Percentiles rank a stretch among this genome's conserved stretches.
Conservation (phyloP, 2,329 filamentous ascomycete genomes). For the Chaetomiaceae sp. region DNA sequence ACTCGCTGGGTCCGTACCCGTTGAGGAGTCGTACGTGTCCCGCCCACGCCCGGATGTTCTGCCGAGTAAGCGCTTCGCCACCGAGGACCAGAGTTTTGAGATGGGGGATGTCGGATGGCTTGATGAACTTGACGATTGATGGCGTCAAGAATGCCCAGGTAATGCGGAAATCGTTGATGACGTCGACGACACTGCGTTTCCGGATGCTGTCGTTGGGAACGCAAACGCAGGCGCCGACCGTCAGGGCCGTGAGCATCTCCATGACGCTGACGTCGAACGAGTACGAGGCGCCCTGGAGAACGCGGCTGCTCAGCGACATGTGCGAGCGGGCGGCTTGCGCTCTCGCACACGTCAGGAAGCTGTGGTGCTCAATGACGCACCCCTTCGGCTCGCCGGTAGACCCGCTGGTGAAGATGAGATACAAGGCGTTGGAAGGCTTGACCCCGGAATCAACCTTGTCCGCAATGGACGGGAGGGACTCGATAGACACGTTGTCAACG, state of each 20-base stretch:
- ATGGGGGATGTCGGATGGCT: constrained; percentile 23
- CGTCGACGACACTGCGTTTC: too few species aligned
- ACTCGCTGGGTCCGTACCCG: constrained; percentile 28
- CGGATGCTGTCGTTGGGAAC: constrained; percentile 36
- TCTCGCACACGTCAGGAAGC: too few species aligned
- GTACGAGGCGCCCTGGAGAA: constrained; percentile 32
- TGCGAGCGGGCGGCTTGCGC: too few species aligned
- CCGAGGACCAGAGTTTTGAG: constrained; percentile 45
- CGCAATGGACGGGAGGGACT: too few species aligned
- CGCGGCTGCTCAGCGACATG: constrained; percentile 17
- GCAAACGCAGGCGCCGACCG: constrained; percentile 36
- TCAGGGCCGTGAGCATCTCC: constrained; percentile 36
- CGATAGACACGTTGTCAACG: too few species aligned
- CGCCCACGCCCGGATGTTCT: constrained; percentile 26
- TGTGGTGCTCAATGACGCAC: constrained; percentile 35
- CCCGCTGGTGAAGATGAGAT: constrained; percentile 41
- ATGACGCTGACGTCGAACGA: constrained; percentile 38
- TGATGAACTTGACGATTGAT: constrained; percentile 25
- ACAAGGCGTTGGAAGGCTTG: constrained; percentile 29
- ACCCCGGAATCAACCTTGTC: too few species aligned
- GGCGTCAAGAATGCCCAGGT: constrained; percentile 28
- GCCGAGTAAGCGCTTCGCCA: constrained; percentile 36
- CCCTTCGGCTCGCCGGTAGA: constrained; percentile 52
- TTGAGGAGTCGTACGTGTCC: too few species aligned
- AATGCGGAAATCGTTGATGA: constrained; percentile 22